These are phyloP conservation scores for Przewalskia tangutica DNA, from an alignment of 257 asterid genomes.

Conservation along the genomic window DNA sequence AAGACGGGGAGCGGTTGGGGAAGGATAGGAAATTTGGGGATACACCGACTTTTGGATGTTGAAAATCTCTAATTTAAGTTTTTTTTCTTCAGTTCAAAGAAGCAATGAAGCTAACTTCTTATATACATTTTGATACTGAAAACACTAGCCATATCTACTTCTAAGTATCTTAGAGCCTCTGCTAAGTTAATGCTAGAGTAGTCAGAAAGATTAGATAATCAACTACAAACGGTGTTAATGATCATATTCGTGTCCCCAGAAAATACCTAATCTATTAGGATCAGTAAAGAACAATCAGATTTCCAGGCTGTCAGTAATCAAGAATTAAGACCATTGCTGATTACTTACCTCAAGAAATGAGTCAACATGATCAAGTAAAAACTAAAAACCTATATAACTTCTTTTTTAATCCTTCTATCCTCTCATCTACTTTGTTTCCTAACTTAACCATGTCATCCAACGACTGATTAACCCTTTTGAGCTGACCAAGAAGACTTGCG, in stretches of 20 bases:
- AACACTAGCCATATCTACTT: neutral
- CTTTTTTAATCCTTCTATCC: constrained; percentile 47
- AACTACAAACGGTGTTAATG: neutral
- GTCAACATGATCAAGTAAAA: constrained; percentile 61
- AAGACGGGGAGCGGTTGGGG: neutral
- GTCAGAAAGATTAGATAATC: neutral
- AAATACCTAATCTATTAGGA: neutral
- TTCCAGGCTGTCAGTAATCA: neutral
- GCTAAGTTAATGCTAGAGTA: neutral
- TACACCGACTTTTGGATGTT: neutral
- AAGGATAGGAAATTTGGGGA: neutral
- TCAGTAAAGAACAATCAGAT: neutral
- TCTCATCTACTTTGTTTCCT: constrained; percentile 35
- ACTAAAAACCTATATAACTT: constrained; percentile 56
- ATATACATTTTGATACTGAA: neutral
- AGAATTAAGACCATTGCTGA: too few relatives aligned
- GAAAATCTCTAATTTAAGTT: neutral
- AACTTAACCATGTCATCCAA: constrained; percentile 40
- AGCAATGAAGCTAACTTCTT: neutral
- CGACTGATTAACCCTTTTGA: constrained; percentile 70
- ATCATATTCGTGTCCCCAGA: neutral
- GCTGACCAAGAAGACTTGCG: constrained; percentile 58
- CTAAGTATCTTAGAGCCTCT: neutral
- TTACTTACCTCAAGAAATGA: constrained; percentile 33
- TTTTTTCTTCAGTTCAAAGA: neutral